Base-by-base conservation (phyloP, 768 basidiomycete genomes). In the Rhizopogon rudus region DNA sequence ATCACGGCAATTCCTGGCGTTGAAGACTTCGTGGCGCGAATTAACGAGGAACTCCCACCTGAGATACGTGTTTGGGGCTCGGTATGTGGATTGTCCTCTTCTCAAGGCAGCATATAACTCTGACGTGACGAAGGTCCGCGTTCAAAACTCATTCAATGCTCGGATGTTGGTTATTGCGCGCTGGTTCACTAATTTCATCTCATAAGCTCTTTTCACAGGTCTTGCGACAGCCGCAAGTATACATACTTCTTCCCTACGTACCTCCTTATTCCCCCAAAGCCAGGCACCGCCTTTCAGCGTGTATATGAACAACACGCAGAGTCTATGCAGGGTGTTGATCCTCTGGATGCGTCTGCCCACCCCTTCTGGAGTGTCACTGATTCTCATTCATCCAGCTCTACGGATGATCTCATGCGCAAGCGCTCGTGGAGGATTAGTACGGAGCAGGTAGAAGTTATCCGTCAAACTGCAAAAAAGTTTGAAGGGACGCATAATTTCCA, bases 231-330 rank as follows among this genome's bases (percentile, higher is more conserved):
- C 57, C 83, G 96, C 57, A 93, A 94, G 69, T 99, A 99, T 73
- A 97, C 95, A 14, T 99, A 99, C 71, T 91, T 91, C 73, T 88
- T 99, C 61, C 97, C 97, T 0, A 86, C 91, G 1, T 97, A 98
- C 71, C 78, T 95, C 40, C 79, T 99, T 51, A 80, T 98, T 28
- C 93, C 96, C 1, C 94, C 97, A 0, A 88, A 86, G 66, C 91
- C 92, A 5, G 81, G 75, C 20, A 85, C 87, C 41, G 78, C 80
- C 12, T 77, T 93, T 43, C 71, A 78, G 60, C 74, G 76, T 42
- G 69, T 68, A 13, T 73, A 82, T 57, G 67, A 67, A 48, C 63
- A 72, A 39, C 66, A 76, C 43, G 62, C 62, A 16, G 58, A 64
- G 12, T 62, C 66, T 16, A 65, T 71, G 6, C 39, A 63, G 6